These are phyloP conservation scores for Penicillium sp. DNA, from an alignment of 2,329 filamentous ascomycete species.

Conservation along the genomic window DNA sequence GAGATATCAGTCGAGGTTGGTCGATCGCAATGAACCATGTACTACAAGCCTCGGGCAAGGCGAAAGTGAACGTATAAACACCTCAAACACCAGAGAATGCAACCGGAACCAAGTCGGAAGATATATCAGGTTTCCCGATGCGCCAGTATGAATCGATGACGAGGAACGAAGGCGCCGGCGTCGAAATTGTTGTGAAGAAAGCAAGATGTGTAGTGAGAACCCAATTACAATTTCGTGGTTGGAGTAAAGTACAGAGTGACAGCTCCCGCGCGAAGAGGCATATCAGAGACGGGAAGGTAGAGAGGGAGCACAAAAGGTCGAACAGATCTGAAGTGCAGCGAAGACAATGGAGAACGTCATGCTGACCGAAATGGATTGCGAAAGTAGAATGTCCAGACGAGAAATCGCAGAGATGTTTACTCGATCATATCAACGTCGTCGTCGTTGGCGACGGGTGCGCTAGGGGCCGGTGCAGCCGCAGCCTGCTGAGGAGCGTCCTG, in stretches of 20 bases:
- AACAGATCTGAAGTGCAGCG: not conserved
- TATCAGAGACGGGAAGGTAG: not conserved
- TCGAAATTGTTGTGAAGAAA: not conserved
- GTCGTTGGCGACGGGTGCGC: slow-evolving; percentile 22
- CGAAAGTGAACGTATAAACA: not conserved
- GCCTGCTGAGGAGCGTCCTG: slow-evolving; percentile 26
- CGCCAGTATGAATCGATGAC: not conserved
- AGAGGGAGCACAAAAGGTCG: not conserved
- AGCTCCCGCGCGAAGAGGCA: not conserved
- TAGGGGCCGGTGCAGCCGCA: slow-evolving; percentile 31
- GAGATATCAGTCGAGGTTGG: not conserved
- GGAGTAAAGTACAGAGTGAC: slow-evolving; percentile 18
- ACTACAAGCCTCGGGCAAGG: not conserved
- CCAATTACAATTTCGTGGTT: slow-evolving; percentile 20
- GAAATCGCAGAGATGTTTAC: slow-evolving; percentile 33
- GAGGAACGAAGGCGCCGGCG: not conserved
- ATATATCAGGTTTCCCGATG: not conserved
- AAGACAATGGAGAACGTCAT: not conserved
- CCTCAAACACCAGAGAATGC: not conserved
- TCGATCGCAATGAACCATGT: not conserved
- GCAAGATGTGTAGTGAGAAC: not conserved
- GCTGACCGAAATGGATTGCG: not conserved
- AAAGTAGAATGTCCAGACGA: not conserved
- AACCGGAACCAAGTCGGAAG: not conserved
- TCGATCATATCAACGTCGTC: slow-evolving; percentile 74